Base-by-base conservation (phyloP, 768 basidiomycete species). In the Lentinula edodes region DNA sequence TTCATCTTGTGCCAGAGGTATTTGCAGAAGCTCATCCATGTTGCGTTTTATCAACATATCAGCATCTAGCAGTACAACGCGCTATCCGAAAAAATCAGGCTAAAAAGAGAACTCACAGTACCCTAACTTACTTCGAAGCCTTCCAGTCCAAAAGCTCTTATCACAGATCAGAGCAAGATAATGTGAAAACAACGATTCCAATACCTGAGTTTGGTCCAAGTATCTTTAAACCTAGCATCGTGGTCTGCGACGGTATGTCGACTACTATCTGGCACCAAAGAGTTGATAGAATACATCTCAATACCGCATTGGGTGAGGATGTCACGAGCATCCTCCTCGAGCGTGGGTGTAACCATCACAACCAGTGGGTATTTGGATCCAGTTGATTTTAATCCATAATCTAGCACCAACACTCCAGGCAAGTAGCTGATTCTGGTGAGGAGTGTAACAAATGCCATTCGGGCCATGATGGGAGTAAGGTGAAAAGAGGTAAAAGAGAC, bases 31-130 rank as follows among this genome's bases (percentile, higher is more conserved):
- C 35, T 83, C 81, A 73, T 96, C 95, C 87, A 96, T 93, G 69
- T 92, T 94, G 53, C 74, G 80, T 73, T 79, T 77, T 20, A 95
- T 77, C 58, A 93, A 79, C 94, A 96, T 96, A 74, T 96, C 94
- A 18, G 88, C 85, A 70, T 96, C 94, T 54, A 95, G 74, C 41
- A 95, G 80, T 59, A 94, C 88, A 59, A 95, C 71, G 28, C 89
- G 83, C 90, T 93, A 58, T 28, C 57, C 10, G 36, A 15, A 50
- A 48, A 45, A 61, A 42, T 52, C 36, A 61, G 50, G 28, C 28
- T 28, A 28, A 54, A 55, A 58, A 48, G 54, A 46, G 32, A 45
- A 39, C 32, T 61, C 48, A 41, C 32, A 18, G 35, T n/a, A 55
- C 55, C 39, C 18, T n/a, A 51, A 62, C 75, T 62, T 72, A 87